phyloP scores from a whole-genome alignment of 345 rosid genomes.

The Fremontodendron californicum region DNA sequence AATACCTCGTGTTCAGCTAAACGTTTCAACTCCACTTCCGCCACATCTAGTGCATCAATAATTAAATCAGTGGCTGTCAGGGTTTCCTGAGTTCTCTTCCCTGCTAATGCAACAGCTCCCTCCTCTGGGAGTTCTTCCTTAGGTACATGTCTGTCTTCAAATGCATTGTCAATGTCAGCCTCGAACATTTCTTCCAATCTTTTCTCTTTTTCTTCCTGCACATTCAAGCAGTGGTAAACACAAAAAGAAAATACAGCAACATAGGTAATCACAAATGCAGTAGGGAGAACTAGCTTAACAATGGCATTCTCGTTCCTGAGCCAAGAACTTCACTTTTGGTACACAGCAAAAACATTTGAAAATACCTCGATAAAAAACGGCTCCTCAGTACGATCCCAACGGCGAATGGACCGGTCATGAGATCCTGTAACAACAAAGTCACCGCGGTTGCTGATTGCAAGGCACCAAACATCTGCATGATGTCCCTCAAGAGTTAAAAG shows the following conservation, averaged over 20 bases:
- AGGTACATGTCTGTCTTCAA: constrained; percentile 52
- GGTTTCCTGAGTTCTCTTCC: constrained; percentile 73
- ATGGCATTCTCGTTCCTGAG: background rate
- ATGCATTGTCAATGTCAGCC: constrained; percentile 70
- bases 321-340: background rate
- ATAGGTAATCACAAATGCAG: background rate
- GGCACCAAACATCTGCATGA: constrained; percentile 93
- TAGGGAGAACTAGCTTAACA: background rate
- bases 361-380: constrained; percentile 92
- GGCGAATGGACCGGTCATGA: constrained; percentile 92
- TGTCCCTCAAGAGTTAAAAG: constrained; percentile 92
- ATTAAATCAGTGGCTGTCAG: constrained; percentile 77
- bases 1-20: constrained; percentile 68
- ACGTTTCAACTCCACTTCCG: constrained; percentile 64
- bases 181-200: constrained; percentile 91
- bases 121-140: constrained; percentile 84
- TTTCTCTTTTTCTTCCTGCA: constrained; percentile 96
- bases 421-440: constrained; percentile 96
- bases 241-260: background rate
- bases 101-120: constrained; percentile 87
- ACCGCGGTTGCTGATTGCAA: constrained; percentile 78
- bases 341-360: constrained; percentile 5
- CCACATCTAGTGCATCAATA: constrained; percentile 71
- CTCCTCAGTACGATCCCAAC: constrained; percentile 98
- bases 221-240: constrained; percentile 16